Conservation (phyloP, 495 filamentous ascomycete genomes). For the Penicillium pancosmium region DNA sequence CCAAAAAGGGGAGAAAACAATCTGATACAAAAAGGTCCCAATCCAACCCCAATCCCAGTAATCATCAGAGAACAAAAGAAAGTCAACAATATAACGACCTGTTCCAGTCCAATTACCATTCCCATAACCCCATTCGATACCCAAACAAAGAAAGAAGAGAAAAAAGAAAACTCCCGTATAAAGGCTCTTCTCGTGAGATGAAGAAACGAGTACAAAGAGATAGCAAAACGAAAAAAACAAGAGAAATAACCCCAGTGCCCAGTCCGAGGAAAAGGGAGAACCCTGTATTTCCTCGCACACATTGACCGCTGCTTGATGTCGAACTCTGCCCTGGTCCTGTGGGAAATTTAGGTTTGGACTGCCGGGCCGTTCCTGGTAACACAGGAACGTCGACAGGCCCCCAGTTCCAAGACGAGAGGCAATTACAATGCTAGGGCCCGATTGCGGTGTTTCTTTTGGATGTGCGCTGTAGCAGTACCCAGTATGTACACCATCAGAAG, state of each 20-base stretch:
- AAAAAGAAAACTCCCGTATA: not conserved
- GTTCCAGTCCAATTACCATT: not conserved
- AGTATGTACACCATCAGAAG: not conserved
- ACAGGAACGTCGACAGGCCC: constrained; percentile 3
- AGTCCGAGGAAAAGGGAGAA: not conserved
- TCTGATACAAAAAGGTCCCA: not conserved
- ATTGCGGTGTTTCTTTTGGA: not conserved
- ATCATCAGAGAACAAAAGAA: not conserved
- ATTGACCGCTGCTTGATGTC: constrained; percentile 9
- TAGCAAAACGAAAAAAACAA: not conserved
- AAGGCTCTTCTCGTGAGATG: not conserved
- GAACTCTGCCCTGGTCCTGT: constrained; percentile 2
- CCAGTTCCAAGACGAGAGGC: constrained; percentile 3
- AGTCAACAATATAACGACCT: not conserved
- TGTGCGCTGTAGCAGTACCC: not conserved
- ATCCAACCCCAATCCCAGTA: not conserved
- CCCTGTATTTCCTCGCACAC: constrained; percentile 1
- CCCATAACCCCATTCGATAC: not conserved
- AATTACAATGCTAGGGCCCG: not conserved
- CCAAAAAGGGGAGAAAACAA: not conserved
- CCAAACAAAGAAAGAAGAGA: not conserved
- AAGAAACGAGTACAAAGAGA: constrained; percentile 1
- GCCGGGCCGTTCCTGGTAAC: constrained; percentile 17
- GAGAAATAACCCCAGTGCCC: not conserved
- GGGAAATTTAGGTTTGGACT: not conserved